Percentiles rank a stretch among this genome's conserved stretches.
These are phyloP conservation scores for Talaromyces albobiverticillius DNA, from an alignment of 2,329 filamentous ascomycete genomes.

Conservation along the genomic window DNA sequence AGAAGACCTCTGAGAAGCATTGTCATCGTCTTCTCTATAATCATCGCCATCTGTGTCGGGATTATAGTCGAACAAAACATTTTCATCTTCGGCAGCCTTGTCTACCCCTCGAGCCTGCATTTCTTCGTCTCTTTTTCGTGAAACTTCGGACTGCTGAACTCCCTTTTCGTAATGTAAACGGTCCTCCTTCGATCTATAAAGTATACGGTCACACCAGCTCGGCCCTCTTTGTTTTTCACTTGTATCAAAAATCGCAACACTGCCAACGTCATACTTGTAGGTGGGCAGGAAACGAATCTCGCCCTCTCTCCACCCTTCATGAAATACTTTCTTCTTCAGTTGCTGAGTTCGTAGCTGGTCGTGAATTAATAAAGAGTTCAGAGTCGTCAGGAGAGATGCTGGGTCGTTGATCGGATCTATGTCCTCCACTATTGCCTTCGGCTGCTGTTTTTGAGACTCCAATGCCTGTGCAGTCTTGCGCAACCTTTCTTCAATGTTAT, in stretches of 20 bases:
- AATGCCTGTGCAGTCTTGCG: background rate
- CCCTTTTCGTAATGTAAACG: conserved; percentile 64
- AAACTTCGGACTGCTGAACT: conserved; percentile 61
- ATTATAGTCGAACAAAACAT: conserved; percentile 86
- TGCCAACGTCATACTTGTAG: conserved; percentile 98
- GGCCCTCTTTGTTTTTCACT: conserved; percentile 91
- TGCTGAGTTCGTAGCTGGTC: conserved; percentile 81
- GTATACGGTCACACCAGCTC: conserved; percentile 94
- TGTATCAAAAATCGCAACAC: conserved; percentile 85
- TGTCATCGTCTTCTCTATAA: conserved; percentile 60
- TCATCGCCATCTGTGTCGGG: conserved; percentile 72
- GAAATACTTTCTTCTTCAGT: conserved; percentile 71
- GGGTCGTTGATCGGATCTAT: conserved; percentile 73
- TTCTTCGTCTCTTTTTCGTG: conserved; percentile 73
- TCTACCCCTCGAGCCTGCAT: conserved; percentile 79
- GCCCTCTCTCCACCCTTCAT: conserved; percentile 91
- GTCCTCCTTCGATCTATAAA: conserved; percentile 76
- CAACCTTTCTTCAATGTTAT: conserved; percentile 6
- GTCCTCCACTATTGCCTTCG: conserved; percentile 48
- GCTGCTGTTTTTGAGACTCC: background rate
- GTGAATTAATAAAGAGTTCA: conserved; percentile 82
- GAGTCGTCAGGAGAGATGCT: conserved; percentile 79
- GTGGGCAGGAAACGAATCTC: conserved; percentile 85
- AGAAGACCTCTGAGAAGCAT: conserved; percentile 29
- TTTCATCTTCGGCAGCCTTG: conserved; percentile 70